Conservation (phyloP, 2,329 filamentous ascomycete genomes). For the Penicillium fuscoglaucum region DNA sequence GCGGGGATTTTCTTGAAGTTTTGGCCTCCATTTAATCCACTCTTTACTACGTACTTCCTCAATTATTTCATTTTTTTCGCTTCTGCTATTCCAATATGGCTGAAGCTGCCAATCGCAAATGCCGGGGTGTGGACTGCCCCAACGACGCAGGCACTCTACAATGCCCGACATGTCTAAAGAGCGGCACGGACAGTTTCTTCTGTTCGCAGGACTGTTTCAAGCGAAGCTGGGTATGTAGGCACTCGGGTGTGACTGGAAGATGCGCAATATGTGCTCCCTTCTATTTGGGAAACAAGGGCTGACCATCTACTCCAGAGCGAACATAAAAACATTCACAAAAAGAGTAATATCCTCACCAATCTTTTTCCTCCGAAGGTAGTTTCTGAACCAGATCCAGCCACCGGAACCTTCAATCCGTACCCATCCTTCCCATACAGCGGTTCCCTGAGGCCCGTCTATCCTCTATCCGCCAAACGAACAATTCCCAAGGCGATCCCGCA, state of each 20-base stretch:
- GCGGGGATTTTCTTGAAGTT: slow-evolving; percentile 12
- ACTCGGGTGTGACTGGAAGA: slow-evolving; percentile 32
- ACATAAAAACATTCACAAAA: slow-evolving; percentile 84
- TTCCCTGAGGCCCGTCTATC: slow-evolving; percentile 79
- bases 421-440: slow-evolving; percentile 84
- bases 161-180: slow-evolving; percentile 92
- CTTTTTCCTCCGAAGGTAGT: slow-evolving; percentile 76
- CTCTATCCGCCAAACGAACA: slow-evolving; percentile 68
- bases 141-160: slow-evolving; percentile 85
- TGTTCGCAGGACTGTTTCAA: slow-evolving; percentile 99
- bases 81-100: slow-evolving; percentile 18
- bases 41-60: not conserved
- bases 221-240: slow-evolving; percentile 81
- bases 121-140: slow-evolving; percentile 77
- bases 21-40: slow-evolving; percentile 4
- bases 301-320: slow-evolving; percentile 56
- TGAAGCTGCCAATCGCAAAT: slow-evolving; percentile 50
- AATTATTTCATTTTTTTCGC: not conserved
- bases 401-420: slow-evolving; percentile 88
- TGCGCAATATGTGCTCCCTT: slow-evolving; percentile 18
- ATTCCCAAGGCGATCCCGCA: slow-evolving; percentile 78
- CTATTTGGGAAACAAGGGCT: slow-evolving; percentile 15
- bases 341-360: slow-evolving; percentile 71
- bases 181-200: slow-evolving; percentile 89
- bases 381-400: slow-evolving; percentile 89